Percentiles rank a stretch among this genome's conserved stretches.
phyloP scores from a whole-genome alignment of 345 rosid genomes.

The Aquilaria yunnanensis region DNA sequence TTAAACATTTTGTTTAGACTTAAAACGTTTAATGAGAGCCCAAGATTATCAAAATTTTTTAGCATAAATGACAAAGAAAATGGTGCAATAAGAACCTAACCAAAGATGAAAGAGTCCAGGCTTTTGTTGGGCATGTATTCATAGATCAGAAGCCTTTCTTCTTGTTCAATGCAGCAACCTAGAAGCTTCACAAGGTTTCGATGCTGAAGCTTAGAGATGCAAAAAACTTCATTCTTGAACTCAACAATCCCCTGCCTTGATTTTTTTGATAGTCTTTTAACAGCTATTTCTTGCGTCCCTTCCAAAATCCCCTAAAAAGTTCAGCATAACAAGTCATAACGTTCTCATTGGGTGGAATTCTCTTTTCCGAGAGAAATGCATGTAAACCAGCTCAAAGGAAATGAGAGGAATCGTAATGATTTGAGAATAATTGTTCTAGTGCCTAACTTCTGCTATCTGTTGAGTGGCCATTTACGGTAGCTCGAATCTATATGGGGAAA shows the following conservation, averaged over 20 bases:
- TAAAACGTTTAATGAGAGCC: too few species aligned
- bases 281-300: constrained; percentile 31
- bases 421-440: too few species aligned
- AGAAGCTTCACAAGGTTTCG: constrained; percentile 38
- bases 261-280: constrained; percentile 28
- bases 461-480: too few species aligned
- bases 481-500: too few species aligned
- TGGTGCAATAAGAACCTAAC: constrained; percentile 8
- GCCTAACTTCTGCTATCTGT: too few species aligned
- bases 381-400: too few species aligned
- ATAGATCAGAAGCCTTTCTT: constrained; percentile 28
- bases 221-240: constrained; percentile 35
- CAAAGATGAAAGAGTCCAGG: constrained; percentile 26
- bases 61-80: background rate
- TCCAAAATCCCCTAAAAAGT: constrained; percentile 24
- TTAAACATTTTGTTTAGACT: too few species aligned
- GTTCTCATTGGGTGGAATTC: too few species aligned
- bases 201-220: constrained; percentile 35
- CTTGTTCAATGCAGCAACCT: constrained; percentile 26
- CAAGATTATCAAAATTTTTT: too few species aligned
- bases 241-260: constrained; percentile 31
- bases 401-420: too few species aligned
- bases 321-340: background rate
- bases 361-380: too few species aligned
- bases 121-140: constrained; percentile 32